Evolutionary conservation across 2,329 filamentous ascomycete species (phyloP), one percentile per base, ranked within the genome.

Genomic region (Zalaria sp.): DNA sequence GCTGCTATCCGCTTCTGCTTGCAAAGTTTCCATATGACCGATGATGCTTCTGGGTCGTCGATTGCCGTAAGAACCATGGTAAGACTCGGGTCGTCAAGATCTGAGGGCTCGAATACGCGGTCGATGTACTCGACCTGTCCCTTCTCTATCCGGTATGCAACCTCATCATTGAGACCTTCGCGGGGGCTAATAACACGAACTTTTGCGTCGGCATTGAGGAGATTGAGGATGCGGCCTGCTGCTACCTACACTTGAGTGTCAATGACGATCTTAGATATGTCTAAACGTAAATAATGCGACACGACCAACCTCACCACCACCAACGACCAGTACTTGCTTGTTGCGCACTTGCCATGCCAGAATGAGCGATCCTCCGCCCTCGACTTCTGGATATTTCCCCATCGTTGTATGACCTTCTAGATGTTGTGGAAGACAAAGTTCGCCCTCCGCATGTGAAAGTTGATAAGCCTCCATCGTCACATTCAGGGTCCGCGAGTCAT

Each of bases 11-110:
- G 78, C 46, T 71, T 74, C 59, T 86, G 74, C 61, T 93, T 89
- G 72, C 89, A 96, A 25, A 94, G 72, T 59, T 89, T 89, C 83
- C 87, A 98, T 57, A 98, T 86, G 48, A 76, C 72, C 0, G 84
- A 81, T 0, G 87, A 95, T n/a, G 87, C 88, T 38, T 78, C 82
- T 0, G 91, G 85, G 57, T 96, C 89, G 59, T 98, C 91, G 51
- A 98, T 77, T 43, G 91, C 91, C 2, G 86, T 86, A 40, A 98
- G 71, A 8, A 96, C 88, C 83, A 98, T 93, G 55, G 84, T 80
- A 8, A 73, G 65, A 41, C 52, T 57, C 9, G 68, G 73, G 38
- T 72, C 72, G 51, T 94, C 82, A 42, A 98, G 77, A 57, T 98
- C 89, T n/a, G 76, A 69, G 1, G 88, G 81, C 53, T 86, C 75